Conservation (phyloP, 2,329 filamentous ascomycete species). For the Orbilia javanica region DNA sequence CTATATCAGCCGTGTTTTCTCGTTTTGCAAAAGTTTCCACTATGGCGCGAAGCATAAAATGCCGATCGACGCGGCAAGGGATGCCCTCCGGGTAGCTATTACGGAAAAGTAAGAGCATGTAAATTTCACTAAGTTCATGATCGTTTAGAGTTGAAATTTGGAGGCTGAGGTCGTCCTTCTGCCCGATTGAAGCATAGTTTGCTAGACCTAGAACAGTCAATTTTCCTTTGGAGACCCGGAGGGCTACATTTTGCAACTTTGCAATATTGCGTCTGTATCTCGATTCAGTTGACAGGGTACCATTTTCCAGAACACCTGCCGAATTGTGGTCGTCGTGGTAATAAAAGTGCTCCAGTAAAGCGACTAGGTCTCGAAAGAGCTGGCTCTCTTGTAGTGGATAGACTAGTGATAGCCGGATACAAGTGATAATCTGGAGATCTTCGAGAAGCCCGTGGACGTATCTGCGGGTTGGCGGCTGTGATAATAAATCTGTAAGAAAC, state of each 20-base stretch:
- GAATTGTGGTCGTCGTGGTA: conserved; percentile 72
- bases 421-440: conserved; percentile 84
- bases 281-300: conserved; percentile 81
- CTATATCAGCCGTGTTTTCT: conserved; percentile 83
- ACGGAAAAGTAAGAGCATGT: conserved; percentile 79
- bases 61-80: conserved; percentile 74
- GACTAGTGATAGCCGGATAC: conserved; percentile 81
- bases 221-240: conserved; percentile 58
- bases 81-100: conserved; percentile 82
- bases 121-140: conserved; percentile 78
- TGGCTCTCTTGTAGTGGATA: conserved; percentile 80
- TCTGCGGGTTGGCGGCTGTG: conserved; percentile 90
- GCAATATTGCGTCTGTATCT: conserved; percentile 75
- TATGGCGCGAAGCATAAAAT: conserved; percentile 78
- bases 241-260: conserved; percentile 73
- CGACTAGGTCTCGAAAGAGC: conserved; percentile 82
- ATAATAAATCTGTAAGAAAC: conserved; percentile 88
- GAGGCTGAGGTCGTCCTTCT: conserved; percentile 80
- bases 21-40: conserved; percentile 80
- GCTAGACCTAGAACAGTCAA: conserved; percentile 90
- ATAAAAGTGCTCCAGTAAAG: conserved; percentile 86
- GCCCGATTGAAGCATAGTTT: conserved; percentile 89
- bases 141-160: conserved; percentile 81
- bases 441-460: conserved; percentile 91
- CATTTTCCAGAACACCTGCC: not conserved